These are phyloP conservation scores for Stentor coeruleus DNA, from an alignment of 73 alveolate genomes.

Conservation along the genomic window DNA sequence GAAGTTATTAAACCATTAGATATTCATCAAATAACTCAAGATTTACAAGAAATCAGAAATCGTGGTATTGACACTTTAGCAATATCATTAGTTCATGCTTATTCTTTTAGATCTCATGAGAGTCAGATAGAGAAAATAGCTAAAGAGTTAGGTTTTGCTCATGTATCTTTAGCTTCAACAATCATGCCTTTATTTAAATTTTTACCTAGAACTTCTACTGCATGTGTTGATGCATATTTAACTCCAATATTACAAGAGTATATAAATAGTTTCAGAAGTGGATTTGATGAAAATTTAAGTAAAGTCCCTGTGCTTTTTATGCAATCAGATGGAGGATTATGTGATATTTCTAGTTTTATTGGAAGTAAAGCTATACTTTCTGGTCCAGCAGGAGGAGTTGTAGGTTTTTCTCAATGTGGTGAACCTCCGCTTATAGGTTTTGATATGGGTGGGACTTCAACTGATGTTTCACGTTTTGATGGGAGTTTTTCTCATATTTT, in stretches of 20 bases:
- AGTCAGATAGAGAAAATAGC: slow-evolving; percentile 48
- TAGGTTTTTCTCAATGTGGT: slow-evolving; percentile 56
- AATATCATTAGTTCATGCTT: slow-evolving; percentile 68
- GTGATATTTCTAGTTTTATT: slow-evolving; percentile 45
- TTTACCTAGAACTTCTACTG: slow-evolving; percentile 74
- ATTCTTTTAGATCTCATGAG: slow-evolving; percentile 60
- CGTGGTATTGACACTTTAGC: slow-evolving; percentile 61
- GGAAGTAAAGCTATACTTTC: slow-evolving; percentile 78
- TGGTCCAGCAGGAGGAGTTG: slow-evolving; percentile 96
- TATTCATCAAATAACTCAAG: slow-evolving; percentile 33
- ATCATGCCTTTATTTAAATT: slow-evolving; percentile 61
- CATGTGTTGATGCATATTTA: slow-evolving; percentile 76
- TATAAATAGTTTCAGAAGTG: not conserved
- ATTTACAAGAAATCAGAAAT: slow-evolving; percentile 30
- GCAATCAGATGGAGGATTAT: slow-evolving; percentile 89
- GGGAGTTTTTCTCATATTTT: slow-evolving; percentile 44
- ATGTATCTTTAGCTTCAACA: slow-evolving; percentile 61
- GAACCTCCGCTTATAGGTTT: slow-evolving; percentile 72
- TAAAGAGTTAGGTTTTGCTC: slow-evolving; percentile 52
- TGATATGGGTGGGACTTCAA: slow-evolving; percentile 97
- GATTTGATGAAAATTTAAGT: slow-evolving; percentile 46
- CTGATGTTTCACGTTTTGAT: slow-evolving; percentile 76
- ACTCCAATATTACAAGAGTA: slow-evolving; percentile 63
- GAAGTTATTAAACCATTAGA: slow-evolving; percentile 41
- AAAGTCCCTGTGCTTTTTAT: slow-evolving; percentile 54